These are phyloP conservation scores for Cyclocybe cylindracea DNA, from an alignment of 768 basidiomycete species.

Conservation along the genomic window DNA sequence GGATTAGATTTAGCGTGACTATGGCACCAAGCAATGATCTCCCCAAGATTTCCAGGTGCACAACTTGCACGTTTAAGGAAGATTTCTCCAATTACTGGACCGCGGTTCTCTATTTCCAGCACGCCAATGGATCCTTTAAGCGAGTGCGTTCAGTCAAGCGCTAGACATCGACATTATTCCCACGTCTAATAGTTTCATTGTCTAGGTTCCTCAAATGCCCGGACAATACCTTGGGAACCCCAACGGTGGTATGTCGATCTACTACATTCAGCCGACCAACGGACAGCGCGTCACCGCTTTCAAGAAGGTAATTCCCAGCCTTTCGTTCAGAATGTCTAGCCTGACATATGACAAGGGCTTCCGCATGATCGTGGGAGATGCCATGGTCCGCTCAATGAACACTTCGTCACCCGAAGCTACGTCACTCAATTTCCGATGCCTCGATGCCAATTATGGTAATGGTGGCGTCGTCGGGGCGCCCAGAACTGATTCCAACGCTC, in stretches of 20 bases:
- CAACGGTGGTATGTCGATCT: conserved; percentile 22
- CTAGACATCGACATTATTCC: neutral
- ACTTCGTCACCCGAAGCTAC: conserved; percentile 9
- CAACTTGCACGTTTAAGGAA: conserved; percentile 19
- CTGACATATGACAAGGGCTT: conserved; percentile 14
- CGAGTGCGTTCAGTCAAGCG: conserved; percentile 6
- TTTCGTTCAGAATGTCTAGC: neutral
- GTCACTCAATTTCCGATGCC: conserved; percentile 20
- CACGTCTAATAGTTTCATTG: neutral
- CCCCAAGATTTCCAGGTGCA: conserved; percentile 15
- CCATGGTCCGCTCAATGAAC: conserved; percentile 13
- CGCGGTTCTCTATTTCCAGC: conserved; percentile 22
- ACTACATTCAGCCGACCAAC: conserved; percentile 19
- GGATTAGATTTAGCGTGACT: conserved; percentile 16
- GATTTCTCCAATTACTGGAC: conserved; percentile 24
- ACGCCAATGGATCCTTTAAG: conserved; percentile 19
- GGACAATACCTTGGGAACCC: conserved; percentile 20
- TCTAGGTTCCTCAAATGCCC: conserved; percentile 19
- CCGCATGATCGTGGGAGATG: conserved; percentile 23
- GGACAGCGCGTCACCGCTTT: conserved; percentile 15
- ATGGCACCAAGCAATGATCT: conserved; percentile 19
- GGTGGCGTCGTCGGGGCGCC: conserved; percentile 14
- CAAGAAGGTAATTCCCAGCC: conserved; percentile 11
- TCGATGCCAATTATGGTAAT: conserved; percentile 15
- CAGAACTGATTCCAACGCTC: conserved; percentile 15